phyloP scores from a whole-genome alignment of 192 early-diverging fungal species.

The Oehlia diaphana region DNA sequence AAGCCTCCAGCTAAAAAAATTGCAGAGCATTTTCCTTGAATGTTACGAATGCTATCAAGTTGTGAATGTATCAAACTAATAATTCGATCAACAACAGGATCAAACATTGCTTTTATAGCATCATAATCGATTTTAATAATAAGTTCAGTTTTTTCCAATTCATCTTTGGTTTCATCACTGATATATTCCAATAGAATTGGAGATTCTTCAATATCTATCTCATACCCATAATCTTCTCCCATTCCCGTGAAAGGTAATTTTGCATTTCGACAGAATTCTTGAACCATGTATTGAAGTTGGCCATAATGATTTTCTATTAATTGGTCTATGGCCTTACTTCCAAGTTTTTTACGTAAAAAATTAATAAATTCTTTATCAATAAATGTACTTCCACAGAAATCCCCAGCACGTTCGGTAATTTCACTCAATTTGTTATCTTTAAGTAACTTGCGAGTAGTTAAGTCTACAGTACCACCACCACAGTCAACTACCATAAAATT shows the following conservation, averaged over 20 bases:
- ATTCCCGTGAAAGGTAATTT: neutral
- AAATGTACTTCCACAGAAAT: conserved; percentile 41
- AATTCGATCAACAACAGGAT: conserved; percentile 38
- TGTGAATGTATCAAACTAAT: conserved; percentile 39
- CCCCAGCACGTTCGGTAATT: conserved; percentile 30
- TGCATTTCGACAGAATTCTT: neutral
- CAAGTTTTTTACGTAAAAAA: conserved; percentile 45
- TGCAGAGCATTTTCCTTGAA: conserved; percentile 18
- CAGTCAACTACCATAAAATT: conserved; percentile 48
- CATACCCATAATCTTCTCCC: neutral
- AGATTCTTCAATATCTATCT: neutral
- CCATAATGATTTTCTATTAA: conserved; percentile 32
- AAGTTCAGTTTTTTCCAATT: conserved; percentile 44
- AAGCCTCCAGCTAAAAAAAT: conserved; percentile 46
- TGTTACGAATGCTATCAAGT: conserved; percentile 27
- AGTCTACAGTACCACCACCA: conserved; percentile 47
- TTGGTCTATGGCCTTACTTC: conserved; percentile 33
- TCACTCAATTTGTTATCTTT: conserved; percentile 31
- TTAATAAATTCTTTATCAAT: conserved; percentile 47
- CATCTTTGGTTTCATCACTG: conserved; percentile 1
- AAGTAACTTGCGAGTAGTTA: conserved; percentile 31
- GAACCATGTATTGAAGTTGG: neutral
- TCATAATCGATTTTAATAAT: conserved; percentile 43
- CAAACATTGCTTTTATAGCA: conserved; percentile 38
- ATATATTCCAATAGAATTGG: neutral